Evolutionary conservation across 306 rosid species (phyloP), one percentile per base, ranked within the genome.

Genomic region (Morella rubra): DNA sequence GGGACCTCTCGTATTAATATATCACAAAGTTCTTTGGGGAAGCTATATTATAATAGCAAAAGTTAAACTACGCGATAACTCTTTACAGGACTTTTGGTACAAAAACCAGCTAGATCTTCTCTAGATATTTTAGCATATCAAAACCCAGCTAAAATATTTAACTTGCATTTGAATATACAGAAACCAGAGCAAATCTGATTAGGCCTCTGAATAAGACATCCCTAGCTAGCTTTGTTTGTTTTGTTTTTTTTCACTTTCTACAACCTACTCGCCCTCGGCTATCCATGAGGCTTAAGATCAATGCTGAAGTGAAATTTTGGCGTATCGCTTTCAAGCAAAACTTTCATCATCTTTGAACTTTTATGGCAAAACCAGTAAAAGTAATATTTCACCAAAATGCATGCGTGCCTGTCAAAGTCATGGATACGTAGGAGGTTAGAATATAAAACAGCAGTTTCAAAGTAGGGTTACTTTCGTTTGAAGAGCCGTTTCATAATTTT

Each of bases 101-200:
- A 32, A 71, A 65, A 64, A 66, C 62, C 44, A 76, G 42, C 41
- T 61, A 16, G 11, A 37, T 15, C 56, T 24, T 50, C 44, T 70
- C 72, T 18, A 79, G 19, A 65, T 73, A 73, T 72, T 20, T 53
- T 54, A 32, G 37, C 37, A 44, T 53, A 74, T 81, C 20, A 40
- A 69, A 62, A 79, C 72, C 69, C 70, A 73, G 73, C 69, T 55
- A 59, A 54, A 67, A 19, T 49, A 53, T 32, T 52, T 6, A 73
- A 44, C 58, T 60, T 46, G 52, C 70, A 71, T 75, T 75, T 73
- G n/a, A 44, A 76, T 73, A 32, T 32, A 2, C 37, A 81, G 52
- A 86, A 86, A 71, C 62, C 61, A 54, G 15, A 49, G n/a, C 49
- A 61, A 22, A 85, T 81, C 81, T 75, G 51, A 76, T 78, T 60